Conservation (phyloP, 2,329 filamentous ascomycete genomes). For the Mycogone perniciosa region DNA sequence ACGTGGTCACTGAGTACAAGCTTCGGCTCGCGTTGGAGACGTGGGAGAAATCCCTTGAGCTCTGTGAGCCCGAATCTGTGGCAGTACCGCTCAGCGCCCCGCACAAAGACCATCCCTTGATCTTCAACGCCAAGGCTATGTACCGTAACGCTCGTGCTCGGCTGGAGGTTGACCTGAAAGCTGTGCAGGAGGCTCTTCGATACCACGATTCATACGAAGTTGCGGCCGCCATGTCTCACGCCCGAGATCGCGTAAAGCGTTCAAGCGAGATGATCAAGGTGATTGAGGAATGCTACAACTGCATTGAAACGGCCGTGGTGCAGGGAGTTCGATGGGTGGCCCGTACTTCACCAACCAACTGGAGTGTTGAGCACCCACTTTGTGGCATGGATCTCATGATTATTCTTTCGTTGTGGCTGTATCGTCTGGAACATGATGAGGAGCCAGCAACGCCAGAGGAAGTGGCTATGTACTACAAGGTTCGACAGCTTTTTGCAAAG, state of each 20-base stretch:
- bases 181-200: constrained; percentile 89
- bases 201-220: constrained; percentile 98
- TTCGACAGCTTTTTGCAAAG: constrained; percentile 84
- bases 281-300: constrained; percentile 95
- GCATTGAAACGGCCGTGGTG: constrained; percentile 89
- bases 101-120: constrained; percentile 90
- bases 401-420: constrained; percentile 95
- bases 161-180: constrained; percentile 90
- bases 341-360: constrained; percentile 95
- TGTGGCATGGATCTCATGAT: constrained; percentile 97
- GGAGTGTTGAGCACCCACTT: constrained; percentile 96
- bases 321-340: constrained; percentile 97
- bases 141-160: constrained; percentile 90
- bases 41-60: constrained; percentile 95
- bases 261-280: constrained; percentile 98
- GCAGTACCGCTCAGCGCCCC: constrained; percentile 86
- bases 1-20: constrained; percentile 97
- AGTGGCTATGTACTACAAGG: constrained; percentile 83
- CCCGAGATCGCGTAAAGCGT: constrained; percentile 87
- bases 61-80: constrained; percentile 86
- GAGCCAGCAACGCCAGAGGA: constrained; percentile 83
- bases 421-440: constrained; percentile 98
- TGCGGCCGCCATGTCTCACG: constrained; percentile 90
- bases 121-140: constrained; percentile 97
- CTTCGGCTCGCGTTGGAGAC: constrained; percentile 90